Base-by-base conservation (phyloP, 1,284 basidiomycete species). In the Leccinum variabile region DNA sequence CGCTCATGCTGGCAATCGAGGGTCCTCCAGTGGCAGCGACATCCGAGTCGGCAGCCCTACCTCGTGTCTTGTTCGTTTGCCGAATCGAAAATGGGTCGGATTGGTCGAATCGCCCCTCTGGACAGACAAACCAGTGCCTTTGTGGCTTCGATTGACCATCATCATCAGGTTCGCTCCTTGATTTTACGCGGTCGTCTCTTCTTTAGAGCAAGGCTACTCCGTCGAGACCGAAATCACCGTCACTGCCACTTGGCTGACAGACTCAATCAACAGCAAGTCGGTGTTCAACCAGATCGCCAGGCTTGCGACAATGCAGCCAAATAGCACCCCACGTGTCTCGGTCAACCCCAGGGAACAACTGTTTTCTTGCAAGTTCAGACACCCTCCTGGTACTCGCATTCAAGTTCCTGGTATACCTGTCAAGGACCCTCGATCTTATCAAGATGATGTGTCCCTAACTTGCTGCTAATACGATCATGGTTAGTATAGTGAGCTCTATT, bases 271-370 rank as follows among this genome's bases (percentile, higher is more conserved):
- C 28, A 22, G 10, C 10, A 25, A 18, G 22, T 18, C 22, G 54
- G 54, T 30, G 13, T 63, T 37, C 55, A 32, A 18, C n/a, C 8
- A n/a, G 56, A 62, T 62, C 25, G 14, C 33, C 39, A 35, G n/a
- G 13, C 35, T 37, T 37, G 14, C 37, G 16, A 7, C 14, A 16
- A 44, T 41, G n/a, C 10, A 10, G 33, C 57, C n/a, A 41, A 9
- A 44, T 16, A 22, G 25, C 57, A n/a, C 30, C 11, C 39, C 18
- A 18, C 4, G 33, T 58, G 35, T 39, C 56, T 22, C 11, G 8
- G 18, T 22, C 61, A 52, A 46, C 16, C 14, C 2, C 35, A 63
- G 33, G 30, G 30, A 32, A 33, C n/a, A 14, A 32, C 18, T 63
- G n/a, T 14, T 22, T n/a, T 2, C 11, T 25, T 57, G 4, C 22